These are phyloP conservation scores for Solanum pinnatisectum DNA, from an alignment of 257 asterid species.

Conservation along the genomic window DNA sequence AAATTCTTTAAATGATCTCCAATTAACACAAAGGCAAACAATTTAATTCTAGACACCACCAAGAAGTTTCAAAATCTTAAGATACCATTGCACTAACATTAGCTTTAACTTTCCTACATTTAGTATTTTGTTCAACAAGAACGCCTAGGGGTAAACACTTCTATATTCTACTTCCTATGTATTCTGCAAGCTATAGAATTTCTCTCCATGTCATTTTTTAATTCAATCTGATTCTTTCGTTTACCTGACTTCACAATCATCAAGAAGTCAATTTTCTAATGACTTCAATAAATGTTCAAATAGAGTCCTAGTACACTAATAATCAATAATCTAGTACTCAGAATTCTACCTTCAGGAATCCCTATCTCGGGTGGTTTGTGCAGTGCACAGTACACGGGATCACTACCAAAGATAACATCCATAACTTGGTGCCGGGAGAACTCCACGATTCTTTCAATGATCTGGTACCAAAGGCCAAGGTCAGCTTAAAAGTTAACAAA, in stretches of 20 bases:
- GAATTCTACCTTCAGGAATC: slow-evolving; percentile 52
- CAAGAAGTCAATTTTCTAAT: not conserved
- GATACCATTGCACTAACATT: not conserved
- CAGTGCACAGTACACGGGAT: slow-evolving; percentile 86
- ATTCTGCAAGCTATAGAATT: not conserved
- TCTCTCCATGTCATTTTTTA: not conserved
- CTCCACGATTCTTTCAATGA: slow-evolving; percentile 91
- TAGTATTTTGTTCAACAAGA: not conserved
- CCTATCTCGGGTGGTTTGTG: slow-evolving; percentile 69
- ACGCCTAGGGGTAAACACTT: not conserved
- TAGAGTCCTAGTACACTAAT: not conserved
- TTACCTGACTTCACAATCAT: not conserved
- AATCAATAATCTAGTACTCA: not conserved
- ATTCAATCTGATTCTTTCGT: not conserved
- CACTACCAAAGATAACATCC: slow-evolving; percentile 85
- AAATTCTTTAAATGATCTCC: not conserved
- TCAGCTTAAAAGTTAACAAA: slow-evolving; percentile 9
- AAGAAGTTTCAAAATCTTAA: not conserved
- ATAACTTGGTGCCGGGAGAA: slow-evolving; percentile 89
- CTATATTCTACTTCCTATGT: not conserved
- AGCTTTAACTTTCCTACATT: not conserved
- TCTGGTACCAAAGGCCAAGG: slow-evolving; percentile 38
- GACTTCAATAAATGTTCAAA: not conserved
- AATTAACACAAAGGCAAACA: not conserved
- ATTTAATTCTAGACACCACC: not conserved